phyloP scores from a whole-genome alignment of 495 filamentous ascomycete genomes.

The Penicillium lagena region DNA sequence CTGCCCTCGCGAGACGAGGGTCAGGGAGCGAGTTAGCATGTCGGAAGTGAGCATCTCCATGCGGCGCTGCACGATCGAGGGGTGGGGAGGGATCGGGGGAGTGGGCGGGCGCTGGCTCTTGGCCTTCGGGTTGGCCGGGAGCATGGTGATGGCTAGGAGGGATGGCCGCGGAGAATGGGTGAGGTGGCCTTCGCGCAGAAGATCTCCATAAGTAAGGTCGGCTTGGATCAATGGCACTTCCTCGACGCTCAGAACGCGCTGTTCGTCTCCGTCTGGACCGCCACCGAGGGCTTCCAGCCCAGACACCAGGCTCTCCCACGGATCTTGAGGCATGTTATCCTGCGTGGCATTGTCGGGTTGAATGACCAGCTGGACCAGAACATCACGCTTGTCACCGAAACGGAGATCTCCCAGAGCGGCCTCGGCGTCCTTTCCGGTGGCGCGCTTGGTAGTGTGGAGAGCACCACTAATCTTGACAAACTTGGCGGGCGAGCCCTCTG shows the following conservation, averaged over 20 bases:
- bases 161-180: slow-evolving; percentile 85
- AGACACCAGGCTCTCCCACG: slow-evolving; percentile 96
- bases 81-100: slow-evolving; percentile 91
- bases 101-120: slow-evolving; percentile 58
- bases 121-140: slow-evolving; percentile 62
- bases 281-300: slow-evolving; percentile 94
- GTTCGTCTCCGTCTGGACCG: slow-evolving; percentile 79
- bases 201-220: slow-evolving; percentile 88
- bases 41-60: slow-evolving; percentile 99
- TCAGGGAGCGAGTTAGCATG: slow-evolving; percentile 91
- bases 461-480: slow-evolving; percentile 98
- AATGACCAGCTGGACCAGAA: slow-evolving; percentile 92
- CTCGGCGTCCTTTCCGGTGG: slow-evolving; percentile 94
- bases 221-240: slow-evolving; percentile 95
- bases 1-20: slow-evolving; percentile 83
- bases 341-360: slow-evolving; percentile 80
- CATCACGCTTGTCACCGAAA: slow-evolving; percentile 96
- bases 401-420: slow-evolving; percentile 86
- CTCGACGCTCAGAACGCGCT: slow-evolving; percentile 78
- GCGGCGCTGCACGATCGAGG: slow-evolving; percentile 88
- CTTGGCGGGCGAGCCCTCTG: slow-evolving; percentile 94
- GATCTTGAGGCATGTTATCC: slow-evolving; percentile 83
- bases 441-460: slow-evolving; percentile 93
- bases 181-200: slow-evolving; percentile 83
- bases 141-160: slow-evolving; percentile 95